A percentile compares a stretch with the other conserved stretches of the same genome.
Conservation (phyloP, 768 basidiomycete genomes). For the Austroboletus eburneus region DNA sequence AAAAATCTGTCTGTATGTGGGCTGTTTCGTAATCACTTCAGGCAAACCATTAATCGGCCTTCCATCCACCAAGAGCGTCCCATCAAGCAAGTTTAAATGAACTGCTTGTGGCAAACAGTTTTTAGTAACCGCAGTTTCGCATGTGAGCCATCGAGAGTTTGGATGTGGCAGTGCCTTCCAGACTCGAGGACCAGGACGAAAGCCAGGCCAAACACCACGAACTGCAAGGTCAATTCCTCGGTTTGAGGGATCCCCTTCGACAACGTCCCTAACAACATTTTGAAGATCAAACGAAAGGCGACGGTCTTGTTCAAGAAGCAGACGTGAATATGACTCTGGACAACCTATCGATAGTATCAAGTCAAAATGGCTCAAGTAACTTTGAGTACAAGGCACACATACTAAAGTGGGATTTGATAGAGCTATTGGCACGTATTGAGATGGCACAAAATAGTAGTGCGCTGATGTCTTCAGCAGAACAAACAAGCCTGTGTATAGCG, state of each 20-base stretch:
- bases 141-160: conserved; percentile 27
- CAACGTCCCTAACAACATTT: conserved; percentile 6
- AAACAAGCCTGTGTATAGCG: neutral
- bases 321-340: conserved; percentile 13
- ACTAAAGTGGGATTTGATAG: conserved; percentile 4
- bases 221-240: conserved; percentile 30
- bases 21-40: neutral
- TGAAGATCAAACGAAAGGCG: conserved; percentile 29
- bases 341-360: too few species aligned
- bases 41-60: conserved; percentile 21
- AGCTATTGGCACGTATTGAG: conserved; percentile 27
- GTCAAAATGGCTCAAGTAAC: neutral
- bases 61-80: conserved; percentile 38
- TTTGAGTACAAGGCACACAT: neutral
- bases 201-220: conserved; percentile 25
- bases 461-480: neutral
- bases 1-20: conserved; percentile 8
- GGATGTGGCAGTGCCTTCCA: conserved; percentile 4
- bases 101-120: conserved; percentile 21
- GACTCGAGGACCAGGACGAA: conserved; percentile 21
- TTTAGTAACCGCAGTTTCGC: conserved; percentile 10
- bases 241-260: conserved; percentile 8
- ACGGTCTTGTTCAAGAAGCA: conserved; percentile 26
- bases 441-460: conserved; percentile 28
- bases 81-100: conserved; percentile 37